Conservation (phyloP, 495 filamentous ascomycete species). For the Cercophora samala region DNA sequence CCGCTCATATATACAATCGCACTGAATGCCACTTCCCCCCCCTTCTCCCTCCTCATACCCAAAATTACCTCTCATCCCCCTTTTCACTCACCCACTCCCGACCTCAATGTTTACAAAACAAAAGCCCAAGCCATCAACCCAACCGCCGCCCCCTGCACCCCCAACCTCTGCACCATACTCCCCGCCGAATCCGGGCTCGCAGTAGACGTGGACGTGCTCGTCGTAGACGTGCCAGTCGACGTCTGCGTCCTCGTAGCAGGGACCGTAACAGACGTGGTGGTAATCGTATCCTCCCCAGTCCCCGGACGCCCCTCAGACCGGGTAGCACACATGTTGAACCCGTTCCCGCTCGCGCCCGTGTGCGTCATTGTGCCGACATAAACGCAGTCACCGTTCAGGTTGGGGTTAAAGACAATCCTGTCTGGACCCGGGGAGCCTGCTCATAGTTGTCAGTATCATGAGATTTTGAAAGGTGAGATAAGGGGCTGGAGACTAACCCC, state of each 20-base stretch:
- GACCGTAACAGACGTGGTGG: not conserved
- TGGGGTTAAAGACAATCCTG: constrained; percentile 26
- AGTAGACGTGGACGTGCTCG: not conserved
- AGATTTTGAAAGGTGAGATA: not conserved
- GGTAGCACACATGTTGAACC: constrained; percentile 21
- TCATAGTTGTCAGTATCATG: not conserved
- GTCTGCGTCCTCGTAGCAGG: not conserved
- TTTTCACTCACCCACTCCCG: not conserved
- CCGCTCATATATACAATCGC: no score
- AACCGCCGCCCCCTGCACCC: constrained; percentile 2
- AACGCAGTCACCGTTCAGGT: constrained; percentile 13
- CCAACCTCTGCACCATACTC: not conserved
- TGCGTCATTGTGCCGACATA: constrained; percentile 34
- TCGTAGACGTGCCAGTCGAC: not conserved
- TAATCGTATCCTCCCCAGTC: not conserved
- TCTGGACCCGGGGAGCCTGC: constrained; percentile 27
- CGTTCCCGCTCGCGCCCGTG: constrained; percentile 22
- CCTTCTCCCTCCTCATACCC: no score
- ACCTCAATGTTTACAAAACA: constrained; percentile 10
- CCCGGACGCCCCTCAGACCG: not conserved
- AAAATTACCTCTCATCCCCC: no score
- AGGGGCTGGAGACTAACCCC: constrained; percentile 7
- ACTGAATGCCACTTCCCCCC: no score
- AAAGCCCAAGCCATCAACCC: constrained; percentile 11
- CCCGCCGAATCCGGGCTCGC: not conserved